phyloP scores from a whole-genome alignment of 2,329 filamentous ascomycete species.

The Raffaelea ambrosiae region DNA sequence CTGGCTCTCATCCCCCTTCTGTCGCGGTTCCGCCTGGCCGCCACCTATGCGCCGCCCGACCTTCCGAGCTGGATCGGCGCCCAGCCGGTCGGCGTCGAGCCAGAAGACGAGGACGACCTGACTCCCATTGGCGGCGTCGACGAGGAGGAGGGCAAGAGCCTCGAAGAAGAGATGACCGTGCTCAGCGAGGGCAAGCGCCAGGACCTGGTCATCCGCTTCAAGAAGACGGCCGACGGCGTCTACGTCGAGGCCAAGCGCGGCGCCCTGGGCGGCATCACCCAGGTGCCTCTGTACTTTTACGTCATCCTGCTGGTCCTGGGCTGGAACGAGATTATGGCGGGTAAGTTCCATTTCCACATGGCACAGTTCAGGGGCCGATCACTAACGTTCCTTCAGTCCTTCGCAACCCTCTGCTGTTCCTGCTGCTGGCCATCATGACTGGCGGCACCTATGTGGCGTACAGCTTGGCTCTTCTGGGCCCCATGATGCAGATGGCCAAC shows the following conservation, averaged over 20 bases:
- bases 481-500: conserved; percentile 90
- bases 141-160: conserved; percentile 85
- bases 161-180: conserved; percentile 96
- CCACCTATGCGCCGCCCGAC: conserved; percentile 70
- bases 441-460: conserved; percentile 83
- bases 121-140: conserved; percentile 86
- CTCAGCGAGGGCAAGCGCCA: conserved; percentile 82
- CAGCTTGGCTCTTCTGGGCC: conserved; percentile 88
- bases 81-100: conserved; percentile 63
- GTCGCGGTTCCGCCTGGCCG: conserved; percentile 69
- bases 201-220: conserved; percentile 89
- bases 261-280: conserved; percentile 88
- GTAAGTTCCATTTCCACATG: no score
- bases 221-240: conserved; percentile 95
- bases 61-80: conserved; percentile 75
- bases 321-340: conserved; percentile 97
- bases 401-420: conserved; percentile 86
- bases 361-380: no score
- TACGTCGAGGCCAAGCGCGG: conserved; percentile 97
- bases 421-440: conserved; percentile 71
- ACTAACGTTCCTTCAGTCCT: conserved; percentile 56
- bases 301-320: conserved; percentile 78
- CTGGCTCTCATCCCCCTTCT: conserved; percentile 84
- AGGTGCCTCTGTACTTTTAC: conserved; percentile 93
- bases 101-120: conserved; percentile 85